phyloP scores from a whole-genome alignment of 208 protist genomes.

The Acanthamoeba lenticulata region DNA sequence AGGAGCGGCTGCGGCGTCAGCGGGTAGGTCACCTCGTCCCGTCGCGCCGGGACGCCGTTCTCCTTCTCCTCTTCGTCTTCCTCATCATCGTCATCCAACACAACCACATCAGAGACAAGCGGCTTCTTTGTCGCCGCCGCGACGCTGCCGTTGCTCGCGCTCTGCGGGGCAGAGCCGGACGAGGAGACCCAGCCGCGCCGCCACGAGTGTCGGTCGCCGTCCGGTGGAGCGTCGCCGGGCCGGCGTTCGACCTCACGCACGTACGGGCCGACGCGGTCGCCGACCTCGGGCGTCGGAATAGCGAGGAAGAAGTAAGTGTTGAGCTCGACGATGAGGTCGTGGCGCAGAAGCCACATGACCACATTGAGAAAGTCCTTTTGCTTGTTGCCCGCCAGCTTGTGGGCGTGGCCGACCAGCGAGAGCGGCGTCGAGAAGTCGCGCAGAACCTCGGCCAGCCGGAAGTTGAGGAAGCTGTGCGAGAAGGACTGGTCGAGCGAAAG shows the following conservation, averaged over 20 bases:
- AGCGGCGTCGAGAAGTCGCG: constrained; percentile 12
- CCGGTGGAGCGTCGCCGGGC: neutral
- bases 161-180: neutral
- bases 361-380: constrained; percentile 44
- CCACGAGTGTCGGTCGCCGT: neutral
- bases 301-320: constrained; percentile 37
- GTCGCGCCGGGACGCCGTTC: neutral
- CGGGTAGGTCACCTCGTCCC: neutral
- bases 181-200: neutral
- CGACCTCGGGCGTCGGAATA: neutral
- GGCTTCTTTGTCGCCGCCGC: neutral
- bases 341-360: constrained; percentile 52
- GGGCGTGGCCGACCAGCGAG: neutral
- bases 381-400: neutral
- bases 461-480: constrained; percentile 35
- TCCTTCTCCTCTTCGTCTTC: neutral
- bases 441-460: constrained; percentile 42
- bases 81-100: neutral
- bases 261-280: neutral
- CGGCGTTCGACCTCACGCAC: neutral
- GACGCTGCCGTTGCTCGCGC: neutral
- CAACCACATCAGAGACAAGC: neutral
- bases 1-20: neutral
- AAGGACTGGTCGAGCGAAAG: constrained; percentile 17
- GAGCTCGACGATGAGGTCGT: constrained; percentile 40